Percentiles rank a stretch among this genome's conserved stretches.
phyloP scores from a whole-genome alignment of 2,329 filamentous ascomycete species.

The Colletotrichum sojae region DNA sequence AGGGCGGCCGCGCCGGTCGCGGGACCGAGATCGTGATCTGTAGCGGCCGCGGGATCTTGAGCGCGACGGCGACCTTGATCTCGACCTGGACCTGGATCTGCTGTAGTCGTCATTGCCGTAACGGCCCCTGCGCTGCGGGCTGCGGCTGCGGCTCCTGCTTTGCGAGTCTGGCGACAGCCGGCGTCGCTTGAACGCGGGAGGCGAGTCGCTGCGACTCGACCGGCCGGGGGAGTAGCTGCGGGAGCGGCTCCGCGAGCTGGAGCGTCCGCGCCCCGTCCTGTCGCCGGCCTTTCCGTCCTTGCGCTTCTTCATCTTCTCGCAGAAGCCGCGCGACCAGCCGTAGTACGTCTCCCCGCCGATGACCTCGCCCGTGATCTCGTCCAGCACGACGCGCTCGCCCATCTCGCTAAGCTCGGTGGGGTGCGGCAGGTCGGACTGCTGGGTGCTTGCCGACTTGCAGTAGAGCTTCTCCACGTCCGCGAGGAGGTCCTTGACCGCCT shows the following conservation, averaged over 20 bases:
- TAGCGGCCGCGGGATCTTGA: slow-evolving; percentile 36
- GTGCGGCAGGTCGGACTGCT: slow-evolving; percentile 62
- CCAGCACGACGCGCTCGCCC: slow-evolving; percentile 76
- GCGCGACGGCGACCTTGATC: slow-evolving; percentile 25
- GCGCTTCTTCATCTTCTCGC: slow-evolving; percentile 81
- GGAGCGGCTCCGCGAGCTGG: slow-evolving; percentile 50
- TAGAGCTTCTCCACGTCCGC: slow-evolving; percentile 80
- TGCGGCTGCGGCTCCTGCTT: slow-evolving; percentile 47
- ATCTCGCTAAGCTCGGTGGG: slow-evolving; percentile 79
- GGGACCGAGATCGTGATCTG: slow-evolving; percentile 41
- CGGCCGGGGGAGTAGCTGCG: slow-evolving; percentile 44
- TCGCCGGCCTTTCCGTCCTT: slow-evolving; percentile 49
- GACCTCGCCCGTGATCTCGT: slow-evolving; percentile 77
- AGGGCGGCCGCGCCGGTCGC: slow-evolving; percentile 31
- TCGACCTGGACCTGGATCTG: slow-evolving; percentile 47
- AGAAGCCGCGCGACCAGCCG: slow-evolving; percentile 87
- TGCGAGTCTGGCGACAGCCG: slow-evolving; percentile 53
- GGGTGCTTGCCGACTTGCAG: slow-evolving; percentile 60
- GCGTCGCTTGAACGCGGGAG: slow-evolving; percentile 56
- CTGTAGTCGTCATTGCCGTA: slow-evolving; percentile 45
- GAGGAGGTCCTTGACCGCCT: slow-evolving; percentile 79
- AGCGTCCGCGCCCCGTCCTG: slow-evolving; percentile 51
- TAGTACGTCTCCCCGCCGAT: slow-evolving; percentile 83
- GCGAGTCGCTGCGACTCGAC: slow-evolving; percentile 52
- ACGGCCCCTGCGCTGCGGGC: slow-evolving; percentile 36